Evolutionary conservation across 192 early-diverging fungal species (phyloP).

Genomic region (Backusella tarrabulga): DNA sequence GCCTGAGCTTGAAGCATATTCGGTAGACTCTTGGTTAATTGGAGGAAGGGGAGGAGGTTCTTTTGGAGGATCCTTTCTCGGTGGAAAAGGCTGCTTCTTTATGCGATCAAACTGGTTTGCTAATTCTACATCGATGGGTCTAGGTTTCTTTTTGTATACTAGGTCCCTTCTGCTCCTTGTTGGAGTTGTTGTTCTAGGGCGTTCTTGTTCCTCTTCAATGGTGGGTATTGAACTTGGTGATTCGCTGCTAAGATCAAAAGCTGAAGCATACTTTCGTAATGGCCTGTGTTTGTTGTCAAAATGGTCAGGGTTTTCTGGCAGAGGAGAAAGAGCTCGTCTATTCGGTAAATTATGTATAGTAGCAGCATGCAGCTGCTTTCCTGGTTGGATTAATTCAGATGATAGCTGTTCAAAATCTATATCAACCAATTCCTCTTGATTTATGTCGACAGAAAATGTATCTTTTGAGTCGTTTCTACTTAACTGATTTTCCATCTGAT

Average conservation of each 20-base stretch:
- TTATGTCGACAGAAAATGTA: background rate
- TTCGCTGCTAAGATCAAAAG: conserved; percentile 20
- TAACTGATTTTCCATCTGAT: background rate
- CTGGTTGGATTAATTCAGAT: background rate
- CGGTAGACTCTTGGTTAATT: background rate
- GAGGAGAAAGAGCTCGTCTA: background rate
- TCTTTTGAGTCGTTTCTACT: background rate
- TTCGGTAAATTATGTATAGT: background rate
- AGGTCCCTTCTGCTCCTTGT: background rate
- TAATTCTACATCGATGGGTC: conserved; percentile 24
- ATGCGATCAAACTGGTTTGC: conserved; percentile 12
- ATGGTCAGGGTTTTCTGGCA: background rate
- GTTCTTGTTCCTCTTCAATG: background rate
- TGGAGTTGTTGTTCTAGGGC: conserved; percentile 16
- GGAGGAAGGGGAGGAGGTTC: background rate
- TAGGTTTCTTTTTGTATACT: background rate
- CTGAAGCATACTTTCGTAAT: conserved; percentile 24
- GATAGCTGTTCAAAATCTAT: background rate
- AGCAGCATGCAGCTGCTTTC: background rate
- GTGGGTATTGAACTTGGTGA: background rate
- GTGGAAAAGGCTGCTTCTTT: background rate
- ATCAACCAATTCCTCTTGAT: background rate
- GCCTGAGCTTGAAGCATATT: conserved; percentile 3
- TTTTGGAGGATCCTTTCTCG: background rate
- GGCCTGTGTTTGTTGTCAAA: background rate